These are phyloP conservation scores for Xylaria sp. DNA, from an alignment of 2,329 filamentous ascomycete species.

Conservation along the genomic window DNA sequence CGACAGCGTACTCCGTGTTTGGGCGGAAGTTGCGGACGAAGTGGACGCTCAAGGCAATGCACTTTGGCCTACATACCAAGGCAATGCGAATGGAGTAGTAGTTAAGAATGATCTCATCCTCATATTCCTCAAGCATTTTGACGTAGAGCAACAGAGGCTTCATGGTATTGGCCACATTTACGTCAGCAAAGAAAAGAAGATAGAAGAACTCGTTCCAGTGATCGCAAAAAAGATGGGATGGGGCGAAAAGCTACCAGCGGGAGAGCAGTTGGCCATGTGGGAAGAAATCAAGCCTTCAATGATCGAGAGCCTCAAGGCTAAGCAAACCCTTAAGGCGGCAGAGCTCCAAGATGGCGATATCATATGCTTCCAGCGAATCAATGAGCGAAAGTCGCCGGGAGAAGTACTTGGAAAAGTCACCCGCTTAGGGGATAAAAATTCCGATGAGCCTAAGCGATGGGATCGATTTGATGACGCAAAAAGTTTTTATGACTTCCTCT, in stretches of 20 bases:
- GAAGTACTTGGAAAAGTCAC: conserved; percentile 55
- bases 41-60: conserved; percentile 74
- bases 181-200: conserved; percentile 86
- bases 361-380: conserved; percentile 85
- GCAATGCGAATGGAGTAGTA: conserved; percentile 66
- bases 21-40: conserved; percentile 82
- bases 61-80: conserved; percentile 74
- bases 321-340: conserved; percentile 87
- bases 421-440: conserved; percentile 53
- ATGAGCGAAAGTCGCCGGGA: conserved; percentile 59
- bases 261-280: conserved; percentile 76
- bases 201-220: conserved; percentile 81
- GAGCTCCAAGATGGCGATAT: conserved; percentile 98
- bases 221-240: conserved; percentile 89
- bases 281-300: conserved; percentile 99
- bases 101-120: conserved; percentile 76
- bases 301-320: conserved; percentile 94
- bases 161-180: conserved; percentile 86
- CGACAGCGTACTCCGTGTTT: conserved; percentile 81
- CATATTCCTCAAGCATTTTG: conserved; percentile 93
- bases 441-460: conserved; percentile 55
- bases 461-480: conserved; percentile 77
- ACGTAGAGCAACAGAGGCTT: conserved; percentile 79
- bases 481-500: conserved; percentile 92
- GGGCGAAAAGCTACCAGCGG: conserved; percentile 76